phyloP scores from a whole-genome alignment of 23 red algal genomes.

The Gracilariopsis chorda region DNA sequence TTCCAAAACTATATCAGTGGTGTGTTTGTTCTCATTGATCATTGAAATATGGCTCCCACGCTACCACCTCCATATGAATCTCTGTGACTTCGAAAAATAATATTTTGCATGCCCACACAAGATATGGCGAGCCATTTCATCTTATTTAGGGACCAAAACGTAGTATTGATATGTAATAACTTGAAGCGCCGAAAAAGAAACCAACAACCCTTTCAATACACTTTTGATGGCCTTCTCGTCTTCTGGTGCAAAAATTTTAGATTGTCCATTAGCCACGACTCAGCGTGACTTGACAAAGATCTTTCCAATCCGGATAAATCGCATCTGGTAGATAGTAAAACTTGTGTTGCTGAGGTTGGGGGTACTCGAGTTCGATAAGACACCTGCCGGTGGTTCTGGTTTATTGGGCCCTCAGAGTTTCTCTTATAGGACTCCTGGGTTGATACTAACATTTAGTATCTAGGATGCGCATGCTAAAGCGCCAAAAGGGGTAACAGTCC shows the following conservation, averaged over 20 bases:
- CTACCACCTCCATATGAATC: neutral
- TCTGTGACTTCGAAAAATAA: neutral
- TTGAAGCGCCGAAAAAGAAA: neutral
- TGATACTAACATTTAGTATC: too few species aligned
- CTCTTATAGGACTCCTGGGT: too few species aligned
- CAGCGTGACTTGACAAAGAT: neutral
- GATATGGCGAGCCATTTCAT: neutral
- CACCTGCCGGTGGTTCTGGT: too few species aligned
- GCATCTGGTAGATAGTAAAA: conserved; percentile 27
- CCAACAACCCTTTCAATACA: conserved; percentile 26
- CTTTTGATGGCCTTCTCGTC: conserved; percentile 4
- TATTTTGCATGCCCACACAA: conserved; percentile 34
- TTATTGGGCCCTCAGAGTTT: too few species aligned
- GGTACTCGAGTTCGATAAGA: too few species aligned
- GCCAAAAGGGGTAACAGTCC: too few species aligned
- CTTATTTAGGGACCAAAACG: neutral
- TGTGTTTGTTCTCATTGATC: neutral
- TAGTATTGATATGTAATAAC: neutral
- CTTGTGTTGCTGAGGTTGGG: too few species aligned
- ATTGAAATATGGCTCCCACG: neutral
- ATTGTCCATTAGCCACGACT: too few species aligned
- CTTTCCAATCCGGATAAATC: neutral
- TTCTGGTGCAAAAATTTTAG: neutral
- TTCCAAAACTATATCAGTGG: neutral
- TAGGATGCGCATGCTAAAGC: too few species aligned